These are phyloP conservation scores for Exophiala lecanii-corni DNA, from an alignment of 2,329 filamentous ascomycete species.

Conservation along the genomic window DNA sequence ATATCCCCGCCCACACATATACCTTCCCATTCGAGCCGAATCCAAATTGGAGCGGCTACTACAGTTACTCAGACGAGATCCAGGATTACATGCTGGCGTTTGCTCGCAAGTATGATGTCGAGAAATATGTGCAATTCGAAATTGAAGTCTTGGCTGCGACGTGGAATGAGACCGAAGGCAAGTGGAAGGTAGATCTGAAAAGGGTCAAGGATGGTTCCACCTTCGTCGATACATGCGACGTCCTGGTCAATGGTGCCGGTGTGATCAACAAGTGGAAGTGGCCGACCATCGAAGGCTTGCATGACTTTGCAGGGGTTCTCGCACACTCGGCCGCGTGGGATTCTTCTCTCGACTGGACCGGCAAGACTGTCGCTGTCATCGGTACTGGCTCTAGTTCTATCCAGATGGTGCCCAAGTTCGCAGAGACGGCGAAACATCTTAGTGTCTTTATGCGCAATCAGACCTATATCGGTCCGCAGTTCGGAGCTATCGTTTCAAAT, in stretches of 20 bases:
- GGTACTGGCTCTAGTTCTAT: slow-evolving; percentile 27
- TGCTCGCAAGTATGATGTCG: slow-evolving; percentile 22
- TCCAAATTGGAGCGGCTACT: slow-evolving; percentile 25
- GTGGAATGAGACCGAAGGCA: slow-evolving; percentile 5
- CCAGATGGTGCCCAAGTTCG: slow-evolving; percentile 34
- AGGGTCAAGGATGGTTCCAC: slow-evolving; percentile 25
- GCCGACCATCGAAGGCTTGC: slow-evolving; percentile 34
- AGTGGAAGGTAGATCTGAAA: slow-evolving; percentile 13
- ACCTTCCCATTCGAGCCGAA: slow-evolving; percentile 24
- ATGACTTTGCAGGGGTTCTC: slow-evolving; percentile 33
- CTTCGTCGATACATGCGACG: slow-evolving; percentile 12
- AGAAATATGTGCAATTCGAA: slow-evolving; percentile 13
- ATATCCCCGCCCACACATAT: slow-evolving; percentile 33
- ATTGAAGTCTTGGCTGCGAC: slow-evolving; percentile 11
- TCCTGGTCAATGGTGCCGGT: slow-evolving; percentile 15
- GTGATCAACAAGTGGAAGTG: slow-evolving; percentile 30
- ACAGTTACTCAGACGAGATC: slow-evolving; percentile 28
- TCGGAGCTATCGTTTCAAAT: slow-evolving; percentile 9
- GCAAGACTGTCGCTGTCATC: slow-evolving; percentile 27
- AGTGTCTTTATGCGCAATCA: slow-evolving; percentile 29
- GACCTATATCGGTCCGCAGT: slow-evolving; percentile 29
- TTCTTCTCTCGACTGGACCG: slow-evolving; percentile 25
- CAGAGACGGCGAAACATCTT: slow-evolving; percentile 27
- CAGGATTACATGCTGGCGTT: slow-evolving; percentile 28
- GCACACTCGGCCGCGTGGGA: slow-evolving; percentile 33